Evolutionary conservation across 441 rosid species (phyloP), one percentile per base, ranked within the genome.

Genomic region (Gossypium trilobum): DNA sequence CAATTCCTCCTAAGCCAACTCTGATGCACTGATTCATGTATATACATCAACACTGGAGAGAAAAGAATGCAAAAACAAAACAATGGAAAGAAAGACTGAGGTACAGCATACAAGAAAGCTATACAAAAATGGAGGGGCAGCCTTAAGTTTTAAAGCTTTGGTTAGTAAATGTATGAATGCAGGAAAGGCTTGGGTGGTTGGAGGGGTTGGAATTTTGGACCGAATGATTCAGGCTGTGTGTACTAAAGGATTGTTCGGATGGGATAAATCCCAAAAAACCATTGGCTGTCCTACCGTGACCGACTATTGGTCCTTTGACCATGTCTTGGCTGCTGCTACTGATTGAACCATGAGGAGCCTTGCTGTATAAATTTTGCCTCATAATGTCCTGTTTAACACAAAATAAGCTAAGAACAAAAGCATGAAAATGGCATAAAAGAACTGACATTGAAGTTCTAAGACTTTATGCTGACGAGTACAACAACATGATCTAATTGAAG

Each of bases 121-220:
- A 72, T 59, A 82, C 83, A 84, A 73, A 76, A 70, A 14, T 75
- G 20, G 51, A 23, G 36, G 68, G 55, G n/a, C 3, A 22, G 36
- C 68, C 22, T 31, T 57, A 36, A 39, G 77, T 54, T 75, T 70
- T 67, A 5, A 70, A 77, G 55, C 23, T 52, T 13, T 55, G 74
- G 16, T 25, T 56, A 22, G 75, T 16, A 57, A 77, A 77, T 27
- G 62, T 65, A 39, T 80, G 67, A 71, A 58, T 46, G 50, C 23
- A 29, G 8, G 71, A 48, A 16, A 48, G 14, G 68, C 64, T 44
- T 4, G 73, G 71, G 58, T 29, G 20, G 36, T 50, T 74, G 36
- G 61, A 16, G 25, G 51, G 73, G 39, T 72, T 54, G 2, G 71
- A 39, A 11, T 59, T 77, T 59, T 66, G 70, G 55, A 61, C 67